Percentiles rank a stretch among this genome's conserved stretches.
These are phyloP conservation scores for Tolypocladium ovalisporum DNA, from an alignment of 2,329 filamentous ascomycete species.

Conservation along the genomic window DNA sequence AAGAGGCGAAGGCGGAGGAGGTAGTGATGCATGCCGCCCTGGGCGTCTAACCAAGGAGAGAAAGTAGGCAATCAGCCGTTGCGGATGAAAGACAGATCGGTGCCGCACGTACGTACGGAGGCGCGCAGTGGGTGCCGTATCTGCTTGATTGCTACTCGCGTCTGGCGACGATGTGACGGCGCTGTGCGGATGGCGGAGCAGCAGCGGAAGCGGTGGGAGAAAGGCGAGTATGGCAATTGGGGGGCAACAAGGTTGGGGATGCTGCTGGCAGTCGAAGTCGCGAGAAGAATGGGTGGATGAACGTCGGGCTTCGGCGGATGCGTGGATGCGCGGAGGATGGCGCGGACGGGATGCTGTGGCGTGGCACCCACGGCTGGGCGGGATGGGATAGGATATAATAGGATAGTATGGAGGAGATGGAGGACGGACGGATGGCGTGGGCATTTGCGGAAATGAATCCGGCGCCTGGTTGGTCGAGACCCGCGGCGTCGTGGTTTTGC, in stretches of 20 bases:
- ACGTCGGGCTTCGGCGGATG: neutral
- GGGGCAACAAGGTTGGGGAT: neutral
- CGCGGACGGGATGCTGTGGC: neutral
- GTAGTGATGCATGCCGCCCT: conserved; percentile 8
- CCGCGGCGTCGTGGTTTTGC: neutral
- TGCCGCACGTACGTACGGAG: neutral
- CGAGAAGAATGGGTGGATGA: too few species aligned
- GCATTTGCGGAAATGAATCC: neutral
- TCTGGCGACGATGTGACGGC: neutral
- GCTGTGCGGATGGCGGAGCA: neutral
- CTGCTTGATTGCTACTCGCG: neutral
- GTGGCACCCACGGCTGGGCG: neutral
- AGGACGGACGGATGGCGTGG: neutral
- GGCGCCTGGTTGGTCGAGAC: neutral
- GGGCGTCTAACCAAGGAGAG: neutral
- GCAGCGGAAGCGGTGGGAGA: neutral
- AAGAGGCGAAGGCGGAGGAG: conserved; percentile 5
- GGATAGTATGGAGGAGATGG: neutral
- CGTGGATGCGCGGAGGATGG: neutral
- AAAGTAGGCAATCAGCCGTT: neutral
- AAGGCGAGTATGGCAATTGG: neutral
- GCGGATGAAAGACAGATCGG: neutral
- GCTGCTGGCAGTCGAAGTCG: too few species aligned
- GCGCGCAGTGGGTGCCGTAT: neutral
- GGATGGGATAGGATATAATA: neutral